Percentiles rank a stretch among this genome's conserved stretches.
Evolutionary conservation across 2,329 filamentous ascomycete genomes (phyloP).

Genomic region (Beauveria pseudobassiana): DNA sequence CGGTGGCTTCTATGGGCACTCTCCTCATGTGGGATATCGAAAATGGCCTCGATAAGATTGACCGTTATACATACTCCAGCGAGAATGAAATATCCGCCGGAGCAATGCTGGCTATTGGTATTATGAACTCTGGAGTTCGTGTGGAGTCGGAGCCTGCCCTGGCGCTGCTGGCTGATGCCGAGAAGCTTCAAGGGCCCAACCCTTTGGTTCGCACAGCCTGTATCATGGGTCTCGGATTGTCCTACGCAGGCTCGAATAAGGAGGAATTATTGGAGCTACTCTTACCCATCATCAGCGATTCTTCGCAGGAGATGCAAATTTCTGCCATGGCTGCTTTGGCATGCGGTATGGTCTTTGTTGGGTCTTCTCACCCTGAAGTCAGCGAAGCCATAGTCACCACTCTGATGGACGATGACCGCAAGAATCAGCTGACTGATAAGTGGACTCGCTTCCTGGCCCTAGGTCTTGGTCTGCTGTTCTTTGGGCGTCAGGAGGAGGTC

Average conservation of each 20-base stretch:
- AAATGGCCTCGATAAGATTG: constrained; percentile 83
- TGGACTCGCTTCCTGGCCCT: constrained; percentile 97
- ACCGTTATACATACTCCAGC: constrained; percentile 80
- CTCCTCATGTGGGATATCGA: constrained; percentile 92
- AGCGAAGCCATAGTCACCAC: constrained; percentile 89
- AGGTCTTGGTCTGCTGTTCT: constrained; percentile 87
- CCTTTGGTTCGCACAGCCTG: constrained; percentile 71
- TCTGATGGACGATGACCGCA: constrained; percentile 86
- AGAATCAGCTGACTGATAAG: constrained; percentile 89
- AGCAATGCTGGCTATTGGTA: constrained; percentile 85
- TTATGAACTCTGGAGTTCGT: constrained; percentile 88
- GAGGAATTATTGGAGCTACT: constrained; percentile 80
- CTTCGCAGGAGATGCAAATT: constrained; percentile 82
- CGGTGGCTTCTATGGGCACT: constrained; percentile 86
- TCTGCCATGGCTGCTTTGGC: constrained; percentile 93
- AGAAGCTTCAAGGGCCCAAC: constrained; percentile 73
- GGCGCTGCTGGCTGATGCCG: constrained; percentile 72
- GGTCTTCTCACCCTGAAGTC: constrained; percentile 83
- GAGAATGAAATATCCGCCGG: constrained; percentile 83
- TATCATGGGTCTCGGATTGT: constrained; percentile 92
- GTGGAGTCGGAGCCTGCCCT: constrained; percentile 85
- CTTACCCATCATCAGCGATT: constrained; percentile 79
- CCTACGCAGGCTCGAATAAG: constrained; percentile 91
- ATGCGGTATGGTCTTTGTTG: constrained; percentile 84
- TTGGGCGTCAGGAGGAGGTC: constrained; percentile 96